phyloP scores from a whole-genome alignment of 2,329 filamentous ascomycete genomes.

The Stemphylium vesicarium region DNA sequence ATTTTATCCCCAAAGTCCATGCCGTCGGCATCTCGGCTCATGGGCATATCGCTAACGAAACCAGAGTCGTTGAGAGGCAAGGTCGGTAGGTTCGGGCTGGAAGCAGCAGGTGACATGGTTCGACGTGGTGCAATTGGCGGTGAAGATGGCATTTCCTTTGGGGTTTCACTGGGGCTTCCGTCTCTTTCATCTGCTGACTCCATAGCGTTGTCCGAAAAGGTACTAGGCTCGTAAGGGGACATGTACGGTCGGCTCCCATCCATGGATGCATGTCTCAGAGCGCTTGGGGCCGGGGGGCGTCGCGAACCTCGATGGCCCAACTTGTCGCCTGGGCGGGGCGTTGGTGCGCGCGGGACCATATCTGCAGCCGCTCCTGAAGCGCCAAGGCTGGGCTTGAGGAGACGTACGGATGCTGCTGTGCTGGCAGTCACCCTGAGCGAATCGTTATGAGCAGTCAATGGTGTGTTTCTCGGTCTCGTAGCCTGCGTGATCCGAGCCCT shows the following conservation, averaged over 20 bases:
- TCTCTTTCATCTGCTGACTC: slow-evolving; percentile 58
- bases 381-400: slow-evolving; percentile 74
- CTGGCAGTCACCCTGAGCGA: slow-evolving; percentile 90
- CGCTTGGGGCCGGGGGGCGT: slow-evolving; percentile 52
- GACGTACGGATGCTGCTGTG: slow-evolving; percentile 84
- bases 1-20: slow-evolving; percentile 49
- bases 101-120: slow-evolving; percentile 68
- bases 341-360: slow-evolving; percentile 77
- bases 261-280: slow-evolving; percentile 68
- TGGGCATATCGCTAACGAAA: slow-evolving; percentile 80
- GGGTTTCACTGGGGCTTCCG: slow-evolving; percentile 62
- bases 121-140: slow-evolving; percentile 73
- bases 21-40: slow-evolving; percentile 70
- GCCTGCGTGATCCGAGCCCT: slow-evolving; percentile 78
- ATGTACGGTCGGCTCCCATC: slow-evolving; percentile 44
- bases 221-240: slow-evolving; percentile 41
- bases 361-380: slow-evolving; percentile 65
- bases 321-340: slow-evolving; percentile 67
- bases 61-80: slow-evolving; percentile 72
- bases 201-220: slow-evolving; percentile 51
- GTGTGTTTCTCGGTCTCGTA: slow-evolving; percentile 72
- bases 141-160: slow-evolving; percentile 85
- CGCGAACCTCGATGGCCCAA: slow-evolving; percentile 38
- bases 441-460: slow-evolving; percentile 75
- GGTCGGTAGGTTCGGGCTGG: slow-evolving; percentile 74